A percentile compares a stretch with the other conserved stretches of the same genome.
Evolutionary conservation across 352 stramenopile species (phyloP).

Genomic region (Phytopythium litorale): DNA sequence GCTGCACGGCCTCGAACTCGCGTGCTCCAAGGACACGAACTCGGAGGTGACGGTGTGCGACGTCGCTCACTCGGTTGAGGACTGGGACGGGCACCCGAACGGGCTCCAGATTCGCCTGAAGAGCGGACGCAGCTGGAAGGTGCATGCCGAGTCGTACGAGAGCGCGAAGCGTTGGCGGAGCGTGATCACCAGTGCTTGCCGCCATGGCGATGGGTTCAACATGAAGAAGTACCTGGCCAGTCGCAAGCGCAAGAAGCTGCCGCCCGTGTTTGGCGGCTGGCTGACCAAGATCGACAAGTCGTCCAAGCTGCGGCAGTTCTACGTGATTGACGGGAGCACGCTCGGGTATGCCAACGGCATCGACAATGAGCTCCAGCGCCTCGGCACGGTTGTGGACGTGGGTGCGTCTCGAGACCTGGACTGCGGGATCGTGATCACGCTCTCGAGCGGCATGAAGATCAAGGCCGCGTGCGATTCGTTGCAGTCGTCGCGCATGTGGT

Average conservation of each 20-base stretch:
- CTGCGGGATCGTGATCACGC: conserved; percentile 66
- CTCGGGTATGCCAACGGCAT: conserved; percentile 78
- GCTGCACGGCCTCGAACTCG: conserved; percentile 68
- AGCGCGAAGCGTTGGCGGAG: conserved; percentile 70
- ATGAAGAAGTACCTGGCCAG: conserved; percentile 68
- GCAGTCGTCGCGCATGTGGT: conserved; percentile 66
- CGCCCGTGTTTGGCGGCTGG: conserved; percentile 74
- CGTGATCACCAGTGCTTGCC: conserved; percentile 48
- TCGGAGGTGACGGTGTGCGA: conserved; percentile 54
- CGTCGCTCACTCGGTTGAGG: conserved; percentile 49
- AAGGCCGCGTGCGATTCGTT: conserved; percentile 74
- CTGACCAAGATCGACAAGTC: conserved; percentile 53
- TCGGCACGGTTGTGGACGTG: conserved; percentile 62
- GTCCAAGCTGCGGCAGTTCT: conserved; percentile 60
- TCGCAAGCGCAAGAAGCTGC: conserved; percentile 61
- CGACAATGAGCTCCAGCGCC: conserved; percentile 66
- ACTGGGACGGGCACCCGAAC: conserved; percentile 70
- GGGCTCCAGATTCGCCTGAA: conserved; percentile 61
- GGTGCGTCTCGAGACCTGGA: conserved; percentile 53
- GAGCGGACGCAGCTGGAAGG: conserved; percentile 63
- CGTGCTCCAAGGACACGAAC: conserved; percentile 73
- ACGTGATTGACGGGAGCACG: conserved; percentile 64
- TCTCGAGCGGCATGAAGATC: conserved; percentile 51
- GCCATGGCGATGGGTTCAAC: conserved; percentile 48
- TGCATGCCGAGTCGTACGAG: conserved; percentile 76